Evolutionary conservation across 2,329 filamentous ascomycete species (phyloP), one percentile per base, ranked within the genome.

Genomic region (Didymella keratinophila): DNA sequence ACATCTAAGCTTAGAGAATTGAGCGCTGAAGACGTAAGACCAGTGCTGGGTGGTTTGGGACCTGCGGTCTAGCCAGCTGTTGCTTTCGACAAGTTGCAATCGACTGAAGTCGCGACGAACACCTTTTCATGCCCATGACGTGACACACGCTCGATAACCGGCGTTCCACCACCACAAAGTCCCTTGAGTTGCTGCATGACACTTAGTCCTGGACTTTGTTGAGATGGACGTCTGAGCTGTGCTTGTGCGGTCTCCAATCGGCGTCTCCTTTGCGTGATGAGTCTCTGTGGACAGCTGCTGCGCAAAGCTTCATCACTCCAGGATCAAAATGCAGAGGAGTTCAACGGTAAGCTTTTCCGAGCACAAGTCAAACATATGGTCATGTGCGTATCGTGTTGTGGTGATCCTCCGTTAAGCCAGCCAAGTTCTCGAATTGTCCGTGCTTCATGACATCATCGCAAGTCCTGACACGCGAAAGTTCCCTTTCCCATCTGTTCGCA

Each of bases 401-500:
- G 43, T 30, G 43, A 46, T 46, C n/a, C 36, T 20, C 18, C n/a
- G n/a, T 20, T 11, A 11, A 39, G 8, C n/a, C 36, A 20, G 30
- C 30, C 30, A 47, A 6, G 3, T 20, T 37, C 16, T 8, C 18
- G 25, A 20, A 25, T 27, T 25, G 18, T 37, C 30, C 23, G n/a
- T 12, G 30, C 21, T 23, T n/a, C 8, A 10, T 56, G 52, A 56
- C 52, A 47, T 56, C 52, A 55, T 27, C 7, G 41, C 41, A 20
- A 39, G 34, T 18, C 23, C 8, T 41, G 25, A 32, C 51, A 41
- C 42, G 42, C 30, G 12, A 27, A 23, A 45, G 23, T 16, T 28
- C 25, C 39, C 23, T 56, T 25, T 42, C 36, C 46, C 10, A 28
- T 20, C 41, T 25, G 28, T 39, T 48, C 6, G 49, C 39, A 48